Evolutionary conservation across 305 asterid genomes (phyloP).

Genomic region (Fraxinus baroniana): DNA sequence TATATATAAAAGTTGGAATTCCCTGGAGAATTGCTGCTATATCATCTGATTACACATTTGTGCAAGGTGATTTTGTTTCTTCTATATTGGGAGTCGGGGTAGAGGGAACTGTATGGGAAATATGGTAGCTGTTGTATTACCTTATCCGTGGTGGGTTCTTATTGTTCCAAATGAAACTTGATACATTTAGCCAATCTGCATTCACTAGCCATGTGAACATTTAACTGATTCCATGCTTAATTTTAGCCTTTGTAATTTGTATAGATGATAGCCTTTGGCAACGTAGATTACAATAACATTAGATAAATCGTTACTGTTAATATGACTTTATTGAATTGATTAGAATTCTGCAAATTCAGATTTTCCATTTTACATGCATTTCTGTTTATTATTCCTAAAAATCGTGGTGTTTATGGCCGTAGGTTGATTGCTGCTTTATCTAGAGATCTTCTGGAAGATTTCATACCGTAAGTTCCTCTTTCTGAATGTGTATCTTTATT

Average conservation of each 20-base stretch:
- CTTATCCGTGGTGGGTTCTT: background rate
- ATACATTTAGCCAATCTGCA: background rate
- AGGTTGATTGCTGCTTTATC: conserved; percentile 90
- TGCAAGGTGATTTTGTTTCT: background rate
- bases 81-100: background rate
- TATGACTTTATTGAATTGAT: background rate
- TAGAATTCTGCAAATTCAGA: conserved; percentile 6
- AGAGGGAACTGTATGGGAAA: background rate
- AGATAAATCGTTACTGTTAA: background rate
- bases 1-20: background rate
- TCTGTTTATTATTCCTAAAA: conserved; percentile 14
- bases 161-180: background rate
- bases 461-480: conserved; percentile 65
- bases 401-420: conserved; percentile 14
- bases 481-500: conserved; percentile 14
- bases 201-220: background rate
- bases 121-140: background rate
- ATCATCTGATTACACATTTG: background rate
- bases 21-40: background rate
- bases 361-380: background rate
- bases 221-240: background rate
- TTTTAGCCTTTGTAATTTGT: background rate
- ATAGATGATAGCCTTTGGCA: background rate
- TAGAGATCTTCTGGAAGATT: conserved; percentile 79
- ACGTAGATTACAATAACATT: background rate